Percentiles rank a stretch among this genome's conserved stretches.
Evolutionary conservation across 495 filamentous ascomycete species (phyloP).

Genomic region (Pyronema omphalodes): DNA sequence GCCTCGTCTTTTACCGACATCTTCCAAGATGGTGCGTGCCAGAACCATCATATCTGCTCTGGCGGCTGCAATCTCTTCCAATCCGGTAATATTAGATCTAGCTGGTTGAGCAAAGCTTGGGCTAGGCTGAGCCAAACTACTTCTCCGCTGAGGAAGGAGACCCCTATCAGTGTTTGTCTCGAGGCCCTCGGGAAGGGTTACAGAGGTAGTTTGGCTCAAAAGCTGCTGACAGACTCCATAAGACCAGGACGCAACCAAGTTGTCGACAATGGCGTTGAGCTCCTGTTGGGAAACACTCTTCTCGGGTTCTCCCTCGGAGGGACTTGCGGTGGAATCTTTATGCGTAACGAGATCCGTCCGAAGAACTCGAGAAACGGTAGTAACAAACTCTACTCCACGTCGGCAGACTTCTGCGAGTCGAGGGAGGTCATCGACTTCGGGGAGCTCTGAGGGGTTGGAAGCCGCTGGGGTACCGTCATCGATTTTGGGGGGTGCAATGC

Average conservation of each 20-base stretch:
- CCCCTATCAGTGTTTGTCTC: background rate
- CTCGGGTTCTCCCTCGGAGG: slow-evolving; percentile 15
- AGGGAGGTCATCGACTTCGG: slow-evolving; percentile 45
- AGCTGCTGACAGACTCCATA: slow-evolving; percentile 37
- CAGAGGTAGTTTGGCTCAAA: slow-evolving; percentile 21
- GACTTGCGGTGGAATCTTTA: slow-evolving; percentile 9
- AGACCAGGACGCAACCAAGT: slow-evolving; percentile 68
- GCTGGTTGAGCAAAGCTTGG: slow-evolving; percentile 14
- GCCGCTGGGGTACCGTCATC: slow-evolving; percentile 27
- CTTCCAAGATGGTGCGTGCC: slow-evolving; percentile 58
- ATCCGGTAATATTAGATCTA: slow-evolving; percentile 35
- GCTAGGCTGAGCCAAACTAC: slow-evolving; percentile 12
- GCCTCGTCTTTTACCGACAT: slow-evolving; percentile 48
- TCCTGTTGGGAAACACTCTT: slow-evolving; percentile 13
- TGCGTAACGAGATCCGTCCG: slow-evolving; percentile 47
- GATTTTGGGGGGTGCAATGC: no score
- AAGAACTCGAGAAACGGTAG: slow-evolving; percentile 54
- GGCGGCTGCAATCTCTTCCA: slow-evolving; percentile 65
- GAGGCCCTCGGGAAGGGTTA: slow-evolving; percentile 16
- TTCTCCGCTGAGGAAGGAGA: slow-evolving; percentile 15
- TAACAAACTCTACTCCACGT: slow-evolving; percentile 62
- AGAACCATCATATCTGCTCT: slow-evolving; percentile 67
- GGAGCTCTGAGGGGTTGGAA: slow-evolving; percentile 11
- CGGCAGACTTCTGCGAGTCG: slow-evolving; percentile 65
- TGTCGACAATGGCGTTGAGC: slow-evolving; percentile 41